A percentile compares a stretch with the other conserved stretches of the same genome.
phyloP scores from a whole-genome alignment of 2,329 filamentous ascomycete genomes.

The Bipolaris sorokiniana region DNA sequence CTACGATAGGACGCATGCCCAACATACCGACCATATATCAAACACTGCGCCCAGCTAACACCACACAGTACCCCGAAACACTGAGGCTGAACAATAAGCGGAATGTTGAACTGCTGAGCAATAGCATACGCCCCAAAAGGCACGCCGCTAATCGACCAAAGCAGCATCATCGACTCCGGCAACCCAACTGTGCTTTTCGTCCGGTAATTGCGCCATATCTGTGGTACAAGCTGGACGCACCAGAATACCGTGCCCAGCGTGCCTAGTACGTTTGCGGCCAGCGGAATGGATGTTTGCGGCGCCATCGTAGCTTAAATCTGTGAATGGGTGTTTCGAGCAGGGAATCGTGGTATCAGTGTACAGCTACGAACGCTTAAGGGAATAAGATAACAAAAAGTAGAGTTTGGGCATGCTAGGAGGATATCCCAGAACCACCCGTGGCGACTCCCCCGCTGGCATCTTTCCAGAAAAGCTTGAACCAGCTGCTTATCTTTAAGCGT shows the following conservation, averaged over 20 bases:
- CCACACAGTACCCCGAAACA: slow-evolving; percentile 55
- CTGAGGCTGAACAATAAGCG: slow-evolving; percentile 55
- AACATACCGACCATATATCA: slow-evolving; percentile 55
- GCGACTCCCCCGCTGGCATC: not conserved
- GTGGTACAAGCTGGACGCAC: slow-evolving; percentile 44
- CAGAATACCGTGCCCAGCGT: slow-evolving; percentile 62
- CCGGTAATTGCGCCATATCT: slow-evolving; percentile 71
- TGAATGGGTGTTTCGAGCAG: not conserved
- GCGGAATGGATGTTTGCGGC: slow-evolving; percentile 47
- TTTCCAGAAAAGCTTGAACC: not conserved
- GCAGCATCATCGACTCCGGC: slow-evolving; percentile 72
- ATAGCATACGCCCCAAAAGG: slow-evolving; percentile 68
- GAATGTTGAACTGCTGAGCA: slow-evolving; percentile 54
- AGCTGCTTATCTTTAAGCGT: not conserved
- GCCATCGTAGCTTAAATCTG: slow-evolving; percentile 20
- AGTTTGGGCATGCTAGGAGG: not conserved
- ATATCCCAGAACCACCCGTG: not conserved
- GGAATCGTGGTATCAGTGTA: not conserved
- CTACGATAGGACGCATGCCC: too few species aligned
- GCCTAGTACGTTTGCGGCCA: slow-evolving; percentile 63
- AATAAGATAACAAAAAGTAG: not conserved
- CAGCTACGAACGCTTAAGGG: not conserved
- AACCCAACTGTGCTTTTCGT: slow-evolving; percentile 69
- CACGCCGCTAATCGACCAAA: slow-evolving; percentile 70
- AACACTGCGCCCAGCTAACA: slow-evolving; percentile 56